Percentiles rank a stretch among this genome's conserved stretches.
Evolutionary conservation across 495 filamentous ascomycete species (phyloP).

Genomic region (Pseudevernia furfuracea): DNA sequence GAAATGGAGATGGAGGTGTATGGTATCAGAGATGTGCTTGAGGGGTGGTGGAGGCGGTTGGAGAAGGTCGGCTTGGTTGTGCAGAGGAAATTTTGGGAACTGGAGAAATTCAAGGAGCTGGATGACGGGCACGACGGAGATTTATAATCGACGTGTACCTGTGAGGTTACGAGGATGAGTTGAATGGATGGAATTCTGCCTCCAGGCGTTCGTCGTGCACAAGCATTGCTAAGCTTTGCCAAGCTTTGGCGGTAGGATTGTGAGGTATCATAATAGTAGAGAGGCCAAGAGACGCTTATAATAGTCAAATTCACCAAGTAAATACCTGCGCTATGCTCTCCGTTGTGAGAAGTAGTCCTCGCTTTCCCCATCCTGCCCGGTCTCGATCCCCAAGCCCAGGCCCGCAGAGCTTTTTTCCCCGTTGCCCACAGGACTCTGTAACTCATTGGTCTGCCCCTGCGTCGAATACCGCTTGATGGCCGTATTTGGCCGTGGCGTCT

Average conservation of each 20-base stretch:
- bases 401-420: neutral
- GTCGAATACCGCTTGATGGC: neutral
- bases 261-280: neutral
- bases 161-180: neutral
- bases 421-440: neutral
- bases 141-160: neutral
- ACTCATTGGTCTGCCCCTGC: conserved; percentile 2
- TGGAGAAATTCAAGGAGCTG: neutral
- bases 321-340: conserved; percentile 3
- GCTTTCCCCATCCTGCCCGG: neutral
- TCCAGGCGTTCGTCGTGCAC: neutral
- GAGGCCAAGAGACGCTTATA: neutral
- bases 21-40: neutral
- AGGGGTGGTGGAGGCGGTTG: neutral
- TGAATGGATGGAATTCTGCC: neutral
- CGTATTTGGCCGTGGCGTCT: conserved; percentile 12
- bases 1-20: neutral
- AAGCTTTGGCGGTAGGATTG: neutral
- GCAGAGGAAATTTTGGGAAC: neutral
- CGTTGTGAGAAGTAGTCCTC: conserved; percentile 15
- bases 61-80: neutral
- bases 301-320: neutral
- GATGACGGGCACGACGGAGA: neutral
- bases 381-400: conserved; percentile 1
- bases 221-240: conserved; percentile 5